A percentile compares a stretch with the other conserved stretches of the same genome.
These are phyloP conservation scores for Skeletonema grethae DNA, from an alignment of 108 stramenopile genomes.

Conservation along the genomic window DNA sequence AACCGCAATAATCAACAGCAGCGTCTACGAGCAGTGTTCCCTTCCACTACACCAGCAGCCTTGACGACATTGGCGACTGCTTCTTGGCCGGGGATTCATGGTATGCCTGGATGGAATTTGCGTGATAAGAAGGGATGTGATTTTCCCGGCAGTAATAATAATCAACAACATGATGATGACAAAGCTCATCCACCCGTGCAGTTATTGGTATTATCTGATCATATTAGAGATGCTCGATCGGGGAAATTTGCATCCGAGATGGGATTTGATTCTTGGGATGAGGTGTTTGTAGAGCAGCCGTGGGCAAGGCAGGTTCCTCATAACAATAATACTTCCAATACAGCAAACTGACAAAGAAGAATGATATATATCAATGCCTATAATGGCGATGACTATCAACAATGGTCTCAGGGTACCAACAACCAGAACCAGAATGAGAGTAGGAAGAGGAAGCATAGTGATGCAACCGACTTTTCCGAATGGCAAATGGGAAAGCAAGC, in stretches of 20 bases:
- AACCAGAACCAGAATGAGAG: neutral
- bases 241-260: slow-evolving; percentile 23
- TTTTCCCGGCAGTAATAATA: slow-evolving; percentile 18
- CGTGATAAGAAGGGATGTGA: slow-evolving; percentile 40
- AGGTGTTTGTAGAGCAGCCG: slow-evolving; percentile 36
- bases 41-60: slow-evolving; percentile 39
- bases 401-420: slow-evolving; percentile 30
- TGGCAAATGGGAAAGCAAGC: slow-evolving; percentile 31
- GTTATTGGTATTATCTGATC: slow-evolving; percentile 20
- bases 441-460: slow-evolving; percentile 5
- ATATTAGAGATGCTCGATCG: slow-evolving; percentile 26
- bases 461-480: slow-evolving; percentile 31
- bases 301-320: slow-evolving; percentile 27
- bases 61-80: slow-evolving; percentile 40
- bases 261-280: slow-evolving; percentile 33
- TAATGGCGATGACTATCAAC: slow-evolving; percentile 48
- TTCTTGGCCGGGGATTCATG: slow-evolving; percentile 27
- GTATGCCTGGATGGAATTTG: slow-evolving; percentile 44
- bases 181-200: slow-evolving; percentile 24
- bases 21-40: slow-evolving; percentile 39
- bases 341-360: neutral
- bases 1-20: slow-evolving; percentile 14
- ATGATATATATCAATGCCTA: slow-evolving; percentile 48
- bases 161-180: neutral
- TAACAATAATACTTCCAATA: neutral